These are phyloP conservation scores for Begonia peltatifolia DNA, from an alignment of 306 rosid genomes.

Conservation along the genomic window DNA sequence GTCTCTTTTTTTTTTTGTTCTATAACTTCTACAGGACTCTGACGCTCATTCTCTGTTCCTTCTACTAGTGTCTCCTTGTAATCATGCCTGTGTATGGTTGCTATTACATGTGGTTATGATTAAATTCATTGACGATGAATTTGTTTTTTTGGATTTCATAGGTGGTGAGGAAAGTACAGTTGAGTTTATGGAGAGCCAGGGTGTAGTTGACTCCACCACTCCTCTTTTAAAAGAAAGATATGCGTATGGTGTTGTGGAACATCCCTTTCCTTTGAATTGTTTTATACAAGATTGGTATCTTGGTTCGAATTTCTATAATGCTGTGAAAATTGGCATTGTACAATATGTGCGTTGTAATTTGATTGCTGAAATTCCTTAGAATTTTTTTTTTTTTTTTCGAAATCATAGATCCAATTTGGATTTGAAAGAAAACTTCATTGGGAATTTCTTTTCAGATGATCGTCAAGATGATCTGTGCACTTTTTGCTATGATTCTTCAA, in stretches of 20 bases:
- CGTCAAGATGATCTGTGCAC: conserved; percentile 83
- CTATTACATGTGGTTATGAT: no score
- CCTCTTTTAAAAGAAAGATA: conserved; percentile 78
- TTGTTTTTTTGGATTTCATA: conserved; percentile 15
- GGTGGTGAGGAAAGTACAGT: conserved; percentile 94
- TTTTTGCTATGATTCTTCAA: conserved; percentile 89
- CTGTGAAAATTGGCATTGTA: conserved; percentile 97
- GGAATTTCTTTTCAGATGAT: conserved; percentile 61
- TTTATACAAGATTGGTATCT: conserved; percentile 74
- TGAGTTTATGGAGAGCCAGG: conserved; percentile 71
- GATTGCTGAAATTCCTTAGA: no score
- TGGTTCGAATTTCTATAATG: conserved; percentile 80
- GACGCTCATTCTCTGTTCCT: no score
- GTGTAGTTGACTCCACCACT: conserved; percentile 42
- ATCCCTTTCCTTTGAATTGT: conserved; percentile 88
- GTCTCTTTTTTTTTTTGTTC: no score
- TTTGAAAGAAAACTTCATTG: background rate
- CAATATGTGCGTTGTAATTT: conserved; percentile 64
- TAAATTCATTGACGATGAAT: conserved; percentile 1
- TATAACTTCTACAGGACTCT: no score
- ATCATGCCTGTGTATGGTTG: no score
- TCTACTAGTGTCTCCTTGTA: no score
- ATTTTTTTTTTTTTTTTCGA: background rate
- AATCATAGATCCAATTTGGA: conserved; percentile 10
- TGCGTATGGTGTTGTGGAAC: conserved; percentile 85